Percentiles rank a stretch among this genome's conserved stretches.
Evolutionary conservation across 2,329 filamentous ascomycete genomes (phyloP).

Genomic region (Fusarium anguioides): DNA sequence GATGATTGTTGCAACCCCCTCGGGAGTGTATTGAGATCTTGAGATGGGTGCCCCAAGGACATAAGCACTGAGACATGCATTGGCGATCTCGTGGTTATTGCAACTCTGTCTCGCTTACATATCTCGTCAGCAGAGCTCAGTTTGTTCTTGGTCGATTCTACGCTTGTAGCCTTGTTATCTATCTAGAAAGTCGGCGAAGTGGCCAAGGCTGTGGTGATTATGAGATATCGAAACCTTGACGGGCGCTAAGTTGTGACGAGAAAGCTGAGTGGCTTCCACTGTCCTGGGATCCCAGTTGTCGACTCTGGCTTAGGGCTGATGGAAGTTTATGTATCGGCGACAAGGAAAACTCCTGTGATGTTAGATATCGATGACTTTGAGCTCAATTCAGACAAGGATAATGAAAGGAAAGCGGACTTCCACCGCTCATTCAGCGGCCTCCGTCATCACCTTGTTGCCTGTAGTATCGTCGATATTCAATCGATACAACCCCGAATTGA

Average conservation of each 20-base stretch:
- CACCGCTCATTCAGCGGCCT: neutral
- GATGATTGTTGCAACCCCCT: neutral
- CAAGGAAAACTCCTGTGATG: conserved; percentile 1
- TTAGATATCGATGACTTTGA: neutral
- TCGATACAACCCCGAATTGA: conserved; percentile 5
- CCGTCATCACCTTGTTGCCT: neutral
- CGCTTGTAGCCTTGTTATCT: no score
- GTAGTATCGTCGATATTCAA: neutral
- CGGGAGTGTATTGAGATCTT: conserved; percentile 15
- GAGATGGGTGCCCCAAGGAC: conserved; percentile 34
- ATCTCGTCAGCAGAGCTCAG: neutral
- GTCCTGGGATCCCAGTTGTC: conserved; percentile 2
- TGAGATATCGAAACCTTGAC: neutral
- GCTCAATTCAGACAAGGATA: neutral
- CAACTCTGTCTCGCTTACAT: neutral
- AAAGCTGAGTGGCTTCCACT: conserved; percentile 8
- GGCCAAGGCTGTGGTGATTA: neutral
- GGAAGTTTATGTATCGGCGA: conserved; percentile 17
- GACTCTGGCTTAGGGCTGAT: conserved; percentile 19
- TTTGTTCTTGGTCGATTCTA: neutral
- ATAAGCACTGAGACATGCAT: conserved; percentile 34
- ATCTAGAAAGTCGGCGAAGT: neutral
- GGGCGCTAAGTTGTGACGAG: conserved; percentile 19
- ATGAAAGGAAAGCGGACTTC: neutral
- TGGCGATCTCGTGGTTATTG: conserved; percentile 30